Percentiles rank a stretch among this genome's conserved stretches.
phyloP scores from a whole-genome alignment of 2,329 filamentous ascomycete genomes.

The Ascochyta clinopodiicola region DNA sequence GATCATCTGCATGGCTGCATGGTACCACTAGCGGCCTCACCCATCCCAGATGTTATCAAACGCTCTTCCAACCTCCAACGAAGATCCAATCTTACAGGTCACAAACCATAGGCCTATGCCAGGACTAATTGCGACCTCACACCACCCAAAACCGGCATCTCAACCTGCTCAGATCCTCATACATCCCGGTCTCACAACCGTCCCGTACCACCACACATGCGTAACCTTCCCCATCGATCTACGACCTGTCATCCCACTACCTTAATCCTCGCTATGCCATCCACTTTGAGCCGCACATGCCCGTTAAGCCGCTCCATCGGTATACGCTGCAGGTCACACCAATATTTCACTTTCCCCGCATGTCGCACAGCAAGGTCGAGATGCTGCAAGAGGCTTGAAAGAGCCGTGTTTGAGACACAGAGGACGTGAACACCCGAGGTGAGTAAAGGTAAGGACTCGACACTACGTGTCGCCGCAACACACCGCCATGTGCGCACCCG shows the following conservation, averaged over 20 bases:
- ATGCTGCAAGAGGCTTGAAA: conserved; percentile 17
- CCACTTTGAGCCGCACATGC: conserved; percentile 21
- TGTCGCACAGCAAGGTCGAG: conserved; percentile 13
- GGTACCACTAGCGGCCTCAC: conserved; percentile 9
- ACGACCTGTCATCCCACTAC: conserved; percentile 13
- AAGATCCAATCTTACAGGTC: conserved; percentile 5
- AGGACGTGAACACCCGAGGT: background rate
- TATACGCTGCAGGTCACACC: conserved; percentile 19
- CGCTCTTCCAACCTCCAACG: background rate
- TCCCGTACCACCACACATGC: conserved; percentile 11
- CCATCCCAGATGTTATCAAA: conserved; percentile 14
- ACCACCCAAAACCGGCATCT: background rate
- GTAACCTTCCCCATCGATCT: conserved; percentile 12
- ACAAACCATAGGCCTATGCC: background rate
- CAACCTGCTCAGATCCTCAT: background rate
- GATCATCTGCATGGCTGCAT: conserved; percentile 20
- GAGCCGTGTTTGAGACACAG: conserved; percentile 4
- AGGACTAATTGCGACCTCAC: background rate
- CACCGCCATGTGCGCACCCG: conserved; percentile 9
- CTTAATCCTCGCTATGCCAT: conserved; percentile 14
- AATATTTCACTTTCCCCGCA: conserved; percentile 22
- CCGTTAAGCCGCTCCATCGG: conserved; percentile 8
- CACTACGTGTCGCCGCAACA: background rate
- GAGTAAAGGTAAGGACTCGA: background rate
- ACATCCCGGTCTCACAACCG: conserved; percentile 5